These are phyloP conservation scores for Pyrenophora seminiperda DNA, from an alignment of 2,329 filamentous ascomycete genomes.

Conservation along the genomic window DNA sequence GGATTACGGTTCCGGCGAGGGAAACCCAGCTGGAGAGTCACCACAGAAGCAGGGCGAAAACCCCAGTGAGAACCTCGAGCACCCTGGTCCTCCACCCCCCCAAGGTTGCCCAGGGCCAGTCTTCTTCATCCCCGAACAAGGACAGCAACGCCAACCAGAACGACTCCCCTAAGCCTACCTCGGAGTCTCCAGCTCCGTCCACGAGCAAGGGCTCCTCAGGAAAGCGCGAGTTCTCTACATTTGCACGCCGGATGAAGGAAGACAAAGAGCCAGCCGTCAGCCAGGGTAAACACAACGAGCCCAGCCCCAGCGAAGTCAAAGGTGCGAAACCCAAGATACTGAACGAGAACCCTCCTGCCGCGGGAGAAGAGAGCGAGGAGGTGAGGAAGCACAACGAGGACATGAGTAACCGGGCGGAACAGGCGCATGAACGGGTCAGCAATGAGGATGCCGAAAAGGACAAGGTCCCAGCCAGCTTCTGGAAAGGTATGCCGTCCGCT, in stretches of 20 bases:
- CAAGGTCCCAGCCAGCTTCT: conserved; percentile 49
- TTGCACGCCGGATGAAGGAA: conserved; percentile 14
- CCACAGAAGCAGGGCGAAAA: conserved; percentile 51
- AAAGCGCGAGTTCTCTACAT: conserved; percentile 22
- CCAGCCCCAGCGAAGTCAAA: conserved; percentile 28
- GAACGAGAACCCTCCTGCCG: conserved; percentile 41
- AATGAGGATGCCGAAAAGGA: conserved; percentile 49
- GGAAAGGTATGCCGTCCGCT: conserved; percentile 44
- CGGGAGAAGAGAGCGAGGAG: conserved; percentile 43
- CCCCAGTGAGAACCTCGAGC: conserved; percentile 49
- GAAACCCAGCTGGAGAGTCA: conserved; percentile 52
- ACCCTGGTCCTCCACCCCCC: conserved; percentile 53
- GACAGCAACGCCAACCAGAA: conserved; percentile 19
- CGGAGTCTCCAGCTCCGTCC: conserved; percentile 13
- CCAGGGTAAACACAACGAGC: conserved; percentile 14
- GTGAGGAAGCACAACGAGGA: conserved; percentile 54
- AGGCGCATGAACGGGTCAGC: conserved; percentile 46
- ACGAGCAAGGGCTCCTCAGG: conserved; percentile 12
- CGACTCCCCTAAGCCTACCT: conserved; percentile 11
- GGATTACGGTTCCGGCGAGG: conserved; percentile 52
- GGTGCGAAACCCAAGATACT: conserved; percentile 53
- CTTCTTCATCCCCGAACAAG: conserved; percentile 38
- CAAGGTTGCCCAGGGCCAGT: conserved; percentile 46
- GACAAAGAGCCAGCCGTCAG: conserved; percentile 26
- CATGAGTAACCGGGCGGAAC: conserved; percentile 51